A percentile compares a stretch with the other conserved stretches of the same genome.
These are phyloP conservation scores for Cupressus sempervirens DNA, from an alignment of 75 land plant species.

Conservation along the genomic window DNA sequence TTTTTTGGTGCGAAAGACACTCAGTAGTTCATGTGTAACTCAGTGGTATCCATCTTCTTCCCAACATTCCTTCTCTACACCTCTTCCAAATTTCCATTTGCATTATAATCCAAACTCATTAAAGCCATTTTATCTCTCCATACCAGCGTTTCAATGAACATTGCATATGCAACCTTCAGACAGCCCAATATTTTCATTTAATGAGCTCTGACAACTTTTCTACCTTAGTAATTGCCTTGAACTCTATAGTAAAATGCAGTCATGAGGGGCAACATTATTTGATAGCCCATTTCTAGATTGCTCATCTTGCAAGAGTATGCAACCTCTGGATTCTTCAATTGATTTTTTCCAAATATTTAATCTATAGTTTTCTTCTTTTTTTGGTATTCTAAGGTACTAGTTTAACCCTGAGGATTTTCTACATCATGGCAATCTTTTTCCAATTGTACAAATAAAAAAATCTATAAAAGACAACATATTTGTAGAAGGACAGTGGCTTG, in stretches of 20 bases:
- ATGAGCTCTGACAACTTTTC: not conserved
- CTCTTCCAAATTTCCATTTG: not conserved
- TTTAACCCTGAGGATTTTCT: no score
- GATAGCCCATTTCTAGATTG: slow-evolving; percentile 45
- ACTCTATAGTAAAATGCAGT: slow-evolving; percentile 48
- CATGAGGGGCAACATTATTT: slow-evolving; percentile 30
- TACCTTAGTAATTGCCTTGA: not conserved
- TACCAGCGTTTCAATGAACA: not conserved
- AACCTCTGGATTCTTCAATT: slow-evolving; percentile 59
- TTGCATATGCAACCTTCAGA: not conserved
- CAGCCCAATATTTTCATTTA: not conserved
- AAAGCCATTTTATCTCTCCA: not conserved
- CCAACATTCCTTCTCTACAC: not conserved
- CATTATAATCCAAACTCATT: not conserved
- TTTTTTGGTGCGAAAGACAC: no score
- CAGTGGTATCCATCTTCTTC: not conserved
- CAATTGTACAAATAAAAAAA: no score
- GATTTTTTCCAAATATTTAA: slow-evolving; percentile 71
- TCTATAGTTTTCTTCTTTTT: slow-evolving; percentile 51
- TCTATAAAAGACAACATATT: no score
- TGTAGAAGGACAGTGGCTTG: no score
- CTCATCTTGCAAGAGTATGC: slow-evolving; percentile 54
- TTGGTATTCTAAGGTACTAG: no score
- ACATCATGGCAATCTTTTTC: no score
- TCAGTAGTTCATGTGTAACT: no score